A percentile compares a stretch with the other conserved stretches of the same genome.
Evolutionary conservation across 2,329 filamentous ascomycete species (phyloP).

Genomic region (Pseudogymnoascus sp.): DNA sequence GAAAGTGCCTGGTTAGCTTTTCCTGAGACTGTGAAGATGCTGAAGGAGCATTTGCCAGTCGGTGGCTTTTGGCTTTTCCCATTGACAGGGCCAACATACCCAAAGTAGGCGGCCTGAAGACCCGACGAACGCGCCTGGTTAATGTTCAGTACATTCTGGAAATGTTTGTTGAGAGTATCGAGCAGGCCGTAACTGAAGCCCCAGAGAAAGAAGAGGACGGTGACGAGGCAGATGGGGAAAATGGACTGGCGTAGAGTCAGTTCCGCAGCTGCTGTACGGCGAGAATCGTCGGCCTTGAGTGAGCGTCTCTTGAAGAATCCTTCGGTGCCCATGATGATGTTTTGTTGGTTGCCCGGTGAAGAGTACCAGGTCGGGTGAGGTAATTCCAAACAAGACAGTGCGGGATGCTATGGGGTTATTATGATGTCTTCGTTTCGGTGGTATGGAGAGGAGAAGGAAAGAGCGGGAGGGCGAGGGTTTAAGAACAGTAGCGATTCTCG

Average conservation of each 20-base stretch:
- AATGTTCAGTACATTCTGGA: conserved; percentile 32
- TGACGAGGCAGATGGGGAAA: conserved; percentile 35
- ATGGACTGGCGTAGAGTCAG: conserved; percentile 36
- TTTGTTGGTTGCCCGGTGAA: not conserved
- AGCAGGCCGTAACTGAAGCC: conserved; percentile 36
- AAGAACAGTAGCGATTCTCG: not conserved
- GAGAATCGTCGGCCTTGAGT: conserved; percentile 5
- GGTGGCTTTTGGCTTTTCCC: not conserved
- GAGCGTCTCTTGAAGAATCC: not conserved
- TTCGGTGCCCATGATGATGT: not conserved
- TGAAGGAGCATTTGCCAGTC: not conserved
- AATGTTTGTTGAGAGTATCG: conserved; percentile 34
- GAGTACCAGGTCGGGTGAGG: not conserved
- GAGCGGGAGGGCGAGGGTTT: not conserved
- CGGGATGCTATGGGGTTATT: not conserved
- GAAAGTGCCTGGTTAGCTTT: not conserved
- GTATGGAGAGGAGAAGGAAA: not conserved
- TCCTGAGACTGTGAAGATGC: not conserved
- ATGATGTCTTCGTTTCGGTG: not conserved
- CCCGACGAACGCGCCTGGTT: conserved; percentile 11
- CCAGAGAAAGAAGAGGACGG: conserved; percentile 44
- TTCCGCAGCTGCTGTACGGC: conserved; percentile 31
- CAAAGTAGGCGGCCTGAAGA: conserved; percentile 27
- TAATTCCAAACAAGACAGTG: not conserved
- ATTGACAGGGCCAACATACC: conserved; percentile 19